phyloP scores from a whole-genome alignment of 2,329 filamentous ascomycete species.

The Pseudogymnoascus sp. region DNA sequence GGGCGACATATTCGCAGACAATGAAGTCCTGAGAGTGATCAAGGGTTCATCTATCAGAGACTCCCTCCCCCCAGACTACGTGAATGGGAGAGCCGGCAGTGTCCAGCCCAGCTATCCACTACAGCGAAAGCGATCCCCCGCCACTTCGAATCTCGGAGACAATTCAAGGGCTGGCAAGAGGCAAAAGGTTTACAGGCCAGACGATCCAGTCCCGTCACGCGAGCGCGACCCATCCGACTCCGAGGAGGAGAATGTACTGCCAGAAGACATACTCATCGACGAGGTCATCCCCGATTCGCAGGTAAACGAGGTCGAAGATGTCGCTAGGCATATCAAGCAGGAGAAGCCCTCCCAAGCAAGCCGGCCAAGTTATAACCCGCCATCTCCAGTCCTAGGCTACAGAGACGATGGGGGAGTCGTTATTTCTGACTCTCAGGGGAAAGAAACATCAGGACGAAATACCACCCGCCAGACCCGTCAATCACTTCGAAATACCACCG shows the following conservation, averaged over 20 bases:
- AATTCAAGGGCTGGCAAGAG: constrained; percentile 4
- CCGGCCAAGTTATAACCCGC: background rate
- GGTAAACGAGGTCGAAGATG: background rate
- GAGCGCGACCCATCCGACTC: background rate
- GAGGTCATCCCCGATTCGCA: background rate
- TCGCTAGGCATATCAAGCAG: background rate
- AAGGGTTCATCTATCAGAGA: constrained; percentile 11
- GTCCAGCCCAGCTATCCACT: background rate
- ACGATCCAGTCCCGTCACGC: background rate
- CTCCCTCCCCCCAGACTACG: constrained; percentile 6
- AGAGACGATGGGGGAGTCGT: background rate
- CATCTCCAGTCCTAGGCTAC: background rate
- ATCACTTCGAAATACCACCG: background rate
- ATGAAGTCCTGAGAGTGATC: constrained; percentile 11
- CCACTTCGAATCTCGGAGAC: constrained; percentile 5
- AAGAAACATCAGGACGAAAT: background rate
- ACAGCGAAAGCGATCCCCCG: constrained; percentile 10
- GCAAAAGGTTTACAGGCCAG: constrained; percentile 4
- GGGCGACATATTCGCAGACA: constrained; percentile 11
- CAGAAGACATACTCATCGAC: background rate
- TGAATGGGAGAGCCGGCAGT: background rate
- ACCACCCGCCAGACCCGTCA: background rate
- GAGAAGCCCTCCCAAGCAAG: background rate
- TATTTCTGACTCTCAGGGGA: background rate
- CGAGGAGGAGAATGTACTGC: background rate